phyloP scores from a whole-genome alignment of 2,329 filamentous ascomycete genomes.

The Claviceps humidiphila region DNA sequence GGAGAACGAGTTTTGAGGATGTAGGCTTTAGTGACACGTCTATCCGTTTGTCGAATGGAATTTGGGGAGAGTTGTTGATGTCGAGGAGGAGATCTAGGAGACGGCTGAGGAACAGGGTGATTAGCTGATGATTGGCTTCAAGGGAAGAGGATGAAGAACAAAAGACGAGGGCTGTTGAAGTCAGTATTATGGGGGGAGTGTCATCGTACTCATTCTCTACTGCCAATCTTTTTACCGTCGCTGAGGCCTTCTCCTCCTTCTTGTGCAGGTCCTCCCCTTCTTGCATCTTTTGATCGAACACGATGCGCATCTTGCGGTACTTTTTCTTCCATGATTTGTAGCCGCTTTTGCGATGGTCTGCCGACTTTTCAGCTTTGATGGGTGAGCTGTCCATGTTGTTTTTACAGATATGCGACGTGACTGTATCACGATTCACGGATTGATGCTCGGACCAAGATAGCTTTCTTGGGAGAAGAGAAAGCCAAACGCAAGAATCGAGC shows the following conservation, averaged over 20 bases:
- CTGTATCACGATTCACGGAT: background rate
- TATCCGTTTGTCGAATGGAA: slow-evolving; percentile 62
- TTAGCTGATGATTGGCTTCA: background rate
- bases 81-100: slow-evolving; percentile 80
- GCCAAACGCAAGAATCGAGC: background rate
- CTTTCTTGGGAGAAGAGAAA: background rate
- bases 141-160: no score
- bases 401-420: background rate
- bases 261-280: slow-evolving; percentile 73
- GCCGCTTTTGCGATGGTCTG: slow-evolving; percentile 30
- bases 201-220: slow-evolving; percentile 77
- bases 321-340: slow-evolving; percentile 79
- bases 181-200: background rate
- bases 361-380: slow-evolving; percentile 32
- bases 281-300: slow-evolving; percentile 65
- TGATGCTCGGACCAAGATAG: background rate
- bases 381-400: slow-evolving; percentile 20
- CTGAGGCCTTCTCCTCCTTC: slow-evolving; percentile 66
- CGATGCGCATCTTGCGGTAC: slow-evolving; percentile 78
- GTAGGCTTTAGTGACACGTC: slow-evolving; percentile 45
- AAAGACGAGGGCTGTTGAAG: background rate
- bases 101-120: slow-evolving; percentile 43
- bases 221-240: slow-evolving; percentile 69
- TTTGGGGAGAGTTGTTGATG: slow-evolving; percentile 71
- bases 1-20: slow-evolving; percentile 20